Conservation (phyloP, 2,329 filamentous ascomycete genomes). For the Xylariales sp. region DNA sequence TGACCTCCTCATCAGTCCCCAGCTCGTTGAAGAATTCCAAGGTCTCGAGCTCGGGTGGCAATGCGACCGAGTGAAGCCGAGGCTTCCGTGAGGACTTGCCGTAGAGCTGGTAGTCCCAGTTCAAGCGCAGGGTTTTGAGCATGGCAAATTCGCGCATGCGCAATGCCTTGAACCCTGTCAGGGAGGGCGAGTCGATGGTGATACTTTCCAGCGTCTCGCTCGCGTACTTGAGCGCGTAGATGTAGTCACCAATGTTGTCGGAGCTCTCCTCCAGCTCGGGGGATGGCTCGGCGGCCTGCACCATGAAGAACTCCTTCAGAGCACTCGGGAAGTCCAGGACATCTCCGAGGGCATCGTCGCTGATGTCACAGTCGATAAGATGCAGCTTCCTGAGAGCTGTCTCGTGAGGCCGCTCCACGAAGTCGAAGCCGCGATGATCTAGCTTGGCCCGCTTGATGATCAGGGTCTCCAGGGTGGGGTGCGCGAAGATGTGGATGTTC, state of each 20-base stretch:
- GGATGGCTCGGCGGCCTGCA: constrained; percentile 31
- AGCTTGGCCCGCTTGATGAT: constrained; percentile 39
- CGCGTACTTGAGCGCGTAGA: constrained; percentile 36
- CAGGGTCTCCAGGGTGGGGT: constrained; percentile 42
- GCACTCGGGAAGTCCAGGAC: constrained; percentile 38
- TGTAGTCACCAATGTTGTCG: constrained; percentile 41
- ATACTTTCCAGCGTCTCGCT: constrained; percentile 38
- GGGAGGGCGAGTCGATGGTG: constrained; percentile 37
- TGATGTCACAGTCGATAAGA: constrained; percentile 47
- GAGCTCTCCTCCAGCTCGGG: constrained; percentile 43
- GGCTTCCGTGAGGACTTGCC: constrained; percentile 39
- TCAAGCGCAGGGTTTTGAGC: constrained; percentile 35
- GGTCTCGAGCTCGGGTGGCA: constrained; percentile 40
- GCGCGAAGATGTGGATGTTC: constrained; percentile 47
- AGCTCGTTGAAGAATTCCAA: constrained; percentile 42
- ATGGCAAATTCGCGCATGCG: constrained; percentile 37
- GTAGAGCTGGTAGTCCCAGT: constrained; percentile 45
- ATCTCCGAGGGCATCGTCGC: constrained; percentile 35
- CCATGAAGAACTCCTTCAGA: constrained; percentile 43
- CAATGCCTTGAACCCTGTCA: constrained; percentile 34
- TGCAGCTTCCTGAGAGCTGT: constrained; percentile 38
- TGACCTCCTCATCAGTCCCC: constrained; percentile 42
- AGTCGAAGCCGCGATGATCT: constrained; percentile 42
- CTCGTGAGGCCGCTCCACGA: constrained; percentile 41
- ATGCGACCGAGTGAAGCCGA: constrained; percentile 39